Evolutionary conservation across 148 eudicot species (phyloP).

Genomic region (Dianthus caryophyllus): DNA sequence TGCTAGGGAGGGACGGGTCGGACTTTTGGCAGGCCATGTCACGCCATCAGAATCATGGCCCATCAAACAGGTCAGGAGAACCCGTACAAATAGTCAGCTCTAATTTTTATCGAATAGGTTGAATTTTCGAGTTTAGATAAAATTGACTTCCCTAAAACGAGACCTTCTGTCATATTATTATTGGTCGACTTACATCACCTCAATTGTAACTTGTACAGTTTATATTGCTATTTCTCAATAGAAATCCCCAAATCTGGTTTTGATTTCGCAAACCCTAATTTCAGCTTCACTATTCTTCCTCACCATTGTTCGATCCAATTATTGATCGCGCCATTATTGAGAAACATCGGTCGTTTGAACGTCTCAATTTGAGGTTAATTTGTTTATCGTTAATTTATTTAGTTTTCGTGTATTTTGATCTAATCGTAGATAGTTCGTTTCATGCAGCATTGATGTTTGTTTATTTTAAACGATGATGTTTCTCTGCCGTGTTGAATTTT

Average conservation of each 20-base stretch:
- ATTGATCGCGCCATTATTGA: not conserved
- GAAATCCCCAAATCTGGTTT: constrained; percentile 10
- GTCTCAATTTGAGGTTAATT: too few species aligned
- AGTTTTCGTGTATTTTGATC: constrained; percentile 9
- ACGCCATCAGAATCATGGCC: too few species aligned
- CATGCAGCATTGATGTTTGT: not conserved
- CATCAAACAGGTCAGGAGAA: too few species aligned
- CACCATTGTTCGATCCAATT: not conserved
- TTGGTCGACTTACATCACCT: not conserved
- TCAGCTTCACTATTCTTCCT: constrained; percentile 9
- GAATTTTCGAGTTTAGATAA: too few species aligned
- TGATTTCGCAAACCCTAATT: not conserved
- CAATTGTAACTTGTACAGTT: not conserved
- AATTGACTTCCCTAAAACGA: too few species aligned
- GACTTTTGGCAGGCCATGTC: too few species aligned
- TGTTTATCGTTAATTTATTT: not conserved
- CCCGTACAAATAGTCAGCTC: too few species aligned
- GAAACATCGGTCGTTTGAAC: too few species aligned
- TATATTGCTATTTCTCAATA: not conserved
- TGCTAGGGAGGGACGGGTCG: too few species aligned
- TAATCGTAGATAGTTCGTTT: not conserved
- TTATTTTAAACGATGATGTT: not conserved
- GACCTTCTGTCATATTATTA: too few species aligned
- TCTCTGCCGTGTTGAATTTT: not conserved
- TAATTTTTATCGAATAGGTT: too few species aligned